A percentile compares a stretch with the other conserved stretches of the same genome.
Evolutionary conservation across 495 filamentous ascomycete genomes (phyloP).

Genomic region (Podospora tetraspora): DNA sequence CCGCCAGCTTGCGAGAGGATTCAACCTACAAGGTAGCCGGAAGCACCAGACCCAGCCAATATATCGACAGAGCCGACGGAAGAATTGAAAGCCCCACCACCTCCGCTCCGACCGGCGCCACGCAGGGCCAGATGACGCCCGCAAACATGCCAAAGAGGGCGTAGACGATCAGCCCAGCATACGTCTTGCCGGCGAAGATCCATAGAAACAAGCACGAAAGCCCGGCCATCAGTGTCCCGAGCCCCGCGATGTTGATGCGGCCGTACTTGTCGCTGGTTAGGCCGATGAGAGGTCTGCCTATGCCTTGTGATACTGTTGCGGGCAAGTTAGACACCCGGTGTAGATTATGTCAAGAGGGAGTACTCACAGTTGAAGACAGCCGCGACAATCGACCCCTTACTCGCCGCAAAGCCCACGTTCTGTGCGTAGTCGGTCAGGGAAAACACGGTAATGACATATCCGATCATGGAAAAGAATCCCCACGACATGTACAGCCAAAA

Average conservation of each 20-base stretch:
- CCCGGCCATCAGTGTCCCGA: slow-evolving; percentile 56
- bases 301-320: slow-evolving; percentile 36
- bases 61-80: slow-evolving; percentile 66
- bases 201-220: slow-evolving; percentile 62
- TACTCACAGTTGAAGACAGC: slow-evolving; percentile 67
- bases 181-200: slow-evolving; percentile 58
- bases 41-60: slow-evolving; percentile 67
- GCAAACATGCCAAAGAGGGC: slow-evolving; percentile 64
- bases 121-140: slow-evolving; percentile 57
- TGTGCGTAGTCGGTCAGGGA: slow-evolving; percentile 65
- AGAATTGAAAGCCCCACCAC: slow-evolving; percentile 68
- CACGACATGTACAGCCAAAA: slow-evolving; percentile 62
- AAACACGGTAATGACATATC: slow-evolving; percentile 68
- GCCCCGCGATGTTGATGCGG: slow-evolving; percentile 59
- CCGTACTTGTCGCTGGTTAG: slow-evolving; percentile 61
- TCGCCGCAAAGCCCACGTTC: slow-evolving; percentile 56
- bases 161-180: slow-evolving; percentile 65
- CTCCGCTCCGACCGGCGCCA: slow-evolving; percentile 70
- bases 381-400: slow-evolving; percentile 63
- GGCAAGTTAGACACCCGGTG: not conserved
- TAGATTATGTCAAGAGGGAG: not conserved
- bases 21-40: slow-evolving; percentile 58
- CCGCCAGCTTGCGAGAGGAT: not conserved
- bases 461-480: slow-evolving; percentile 65
- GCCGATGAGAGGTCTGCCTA: slow-evolving; percentile 59